Conservation (phyloP, 768 basidiomycete genomes). For the Calvatia gigantea region DNA sequence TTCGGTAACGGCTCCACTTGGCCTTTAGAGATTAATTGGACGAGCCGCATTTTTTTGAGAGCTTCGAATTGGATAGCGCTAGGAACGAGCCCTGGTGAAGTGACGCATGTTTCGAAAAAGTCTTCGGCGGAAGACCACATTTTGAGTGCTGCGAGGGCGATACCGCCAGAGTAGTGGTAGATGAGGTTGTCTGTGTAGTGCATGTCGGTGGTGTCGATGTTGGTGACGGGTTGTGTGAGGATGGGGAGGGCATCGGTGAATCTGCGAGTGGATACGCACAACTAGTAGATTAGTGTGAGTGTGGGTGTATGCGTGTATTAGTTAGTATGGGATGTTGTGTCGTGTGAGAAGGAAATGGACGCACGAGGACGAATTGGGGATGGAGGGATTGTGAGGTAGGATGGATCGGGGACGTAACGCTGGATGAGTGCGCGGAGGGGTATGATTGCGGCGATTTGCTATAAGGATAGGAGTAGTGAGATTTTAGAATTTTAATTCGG, state of each 20-base stretch:
- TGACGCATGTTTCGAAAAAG: constrained; percentile 76
- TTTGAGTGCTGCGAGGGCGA: constrained; percentile 62
- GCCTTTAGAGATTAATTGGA: constrained; percentile 77
- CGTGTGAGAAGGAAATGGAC: constrained; percentile 16
- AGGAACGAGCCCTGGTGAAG: constrained; percentile 52
- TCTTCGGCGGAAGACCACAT: constrained; percentile 70
- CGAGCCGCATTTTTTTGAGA: constrained; percentile 75
- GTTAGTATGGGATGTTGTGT: not conserved
- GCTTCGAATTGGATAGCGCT: constrained; percentile 82
- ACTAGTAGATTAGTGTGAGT: constrained; percentile 30
- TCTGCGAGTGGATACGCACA: constrained; percentile 51
- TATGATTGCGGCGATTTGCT: constrained; percentile 43
- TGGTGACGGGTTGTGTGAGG: constrained; percentile 59
- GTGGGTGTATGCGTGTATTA: not conserved
- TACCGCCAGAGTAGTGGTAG: constrained; percentile 84
- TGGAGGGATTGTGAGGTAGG: constrained; percentile 71
- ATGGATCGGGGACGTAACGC: constrained; percentile 55
- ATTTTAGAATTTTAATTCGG: not conserved
- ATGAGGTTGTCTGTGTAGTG: constrained; percentile 74
- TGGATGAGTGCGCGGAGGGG: constrained; percentile 58
- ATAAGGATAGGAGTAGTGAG: not conserved
- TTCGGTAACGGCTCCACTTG: constrained; percentile 69
- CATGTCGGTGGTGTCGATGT: constrained; percentile 66
- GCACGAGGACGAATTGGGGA: constrained; percentile 59
- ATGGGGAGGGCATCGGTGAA: constrained; percentile 59